Percentiles rank a stretch among this genome's conserved stretches.
These are phyloP conservation scores for Gypsophila paniculata DNA, from an alignment of 179 eudicot genomes.

Conservation along the genomic window DNA sequence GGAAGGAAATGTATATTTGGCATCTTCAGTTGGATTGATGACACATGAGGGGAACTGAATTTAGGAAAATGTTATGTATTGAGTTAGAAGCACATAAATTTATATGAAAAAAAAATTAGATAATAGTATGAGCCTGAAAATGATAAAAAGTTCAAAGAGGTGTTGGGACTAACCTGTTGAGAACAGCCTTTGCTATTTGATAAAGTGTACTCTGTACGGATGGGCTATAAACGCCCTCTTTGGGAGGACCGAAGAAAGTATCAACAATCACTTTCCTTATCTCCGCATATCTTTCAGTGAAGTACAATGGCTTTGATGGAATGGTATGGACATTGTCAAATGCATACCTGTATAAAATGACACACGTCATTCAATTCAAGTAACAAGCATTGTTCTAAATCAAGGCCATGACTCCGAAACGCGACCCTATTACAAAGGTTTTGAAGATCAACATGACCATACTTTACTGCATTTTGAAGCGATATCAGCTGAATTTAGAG, in stretches of 20 bases:
- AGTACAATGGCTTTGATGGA: constrained; percentile 62
- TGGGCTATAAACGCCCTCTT: constrained; percentile 86
- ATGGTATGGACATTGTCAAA: constrained; percentile 50
- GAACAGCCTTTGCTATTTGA: constrained; percentile 81
- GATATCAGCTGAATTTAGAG: too few species aligned
- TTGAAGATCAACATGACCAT: too few species aligned
- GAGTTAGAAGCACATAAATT: not conserved
- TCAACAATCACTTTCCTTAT: constrained; percentile 60
- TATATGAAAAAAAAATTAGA: not conserved
- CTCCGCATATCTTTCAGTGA: constrained; percentile 49
- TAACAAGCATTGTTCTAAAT: not conserved
- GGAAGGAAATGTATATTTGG: constrained; percentile 94
- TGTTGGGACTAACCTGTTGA: constrained; percentile 45
- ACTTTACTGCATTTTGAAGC: too few species aligned
- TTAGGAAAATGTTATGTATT: constrained; percentile 1
- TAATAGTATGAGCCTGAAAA: not conserved
- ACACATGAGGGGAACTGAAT: constrained; percentile 68
- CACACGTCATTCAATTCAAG: not conserved
- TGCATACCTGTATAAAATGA: constrained; percentile 47
- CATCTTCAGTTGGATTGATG: constrained; percentile 72
- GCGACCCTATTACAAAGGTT: too few species aligned
- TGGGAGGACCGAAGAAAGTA: constrained; percentile 84
- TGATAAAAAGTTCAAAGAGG: not conserved
- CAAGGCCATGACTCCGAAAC: too few species aligned
- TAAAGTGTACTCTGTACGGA: constrained; percentile 93